A percentile compares a stretch with the other conserved stretches of the same genome.
Conservation (phyloP, 2,329 filamentous ascomycete genomes). For the Ustilaginoidea virens region DNA sequence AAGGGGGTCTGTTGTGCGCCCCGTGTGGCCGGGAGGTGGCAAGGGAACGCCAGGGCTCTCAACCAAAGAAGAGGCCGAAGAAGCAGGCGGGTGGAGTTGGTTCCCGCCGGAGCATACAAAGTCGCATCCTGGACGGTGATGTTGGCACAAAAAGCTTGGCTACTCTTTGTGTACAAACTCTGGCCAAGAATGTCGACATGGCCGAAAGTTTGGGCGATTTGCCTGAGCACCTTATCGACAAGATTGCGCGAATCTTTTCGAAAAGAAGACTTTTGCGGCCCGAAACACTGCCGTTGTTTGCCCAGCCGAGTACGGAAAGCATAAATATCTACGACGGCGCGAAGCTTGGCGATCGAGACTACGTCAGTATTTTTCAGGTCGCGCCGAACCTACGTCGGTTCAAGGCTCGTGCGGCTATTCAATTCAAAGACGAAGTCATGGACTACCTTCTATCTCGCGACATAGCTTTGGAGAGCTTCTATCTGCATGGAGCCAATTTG, state of each 20-base stretch:
- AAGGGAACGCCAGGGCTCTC: slow-evolving; percentile 37
- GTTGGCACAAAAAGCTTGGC: slow-evolving; percentile 55
- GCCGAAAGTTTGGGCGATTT: slow-evolving; percentile 48
- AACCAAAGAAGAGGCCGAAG: slow-evolving; percentile 28
- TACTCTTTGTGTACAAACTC: slow-evolving; percentile 44
- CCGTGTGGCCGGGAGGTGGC: slow-evolving; percentile 64
- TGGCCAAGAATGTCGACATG: slow-evolving; percentile 46
- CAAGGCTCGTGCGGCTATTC: slow-evolving; percentile 71
- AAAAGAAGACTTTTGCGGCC: slow-evolving; percentile 42
- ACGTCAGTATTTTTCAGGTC: slow-evolving; percentile 63
- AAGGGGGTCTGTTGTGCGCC: slow-evolving; percentile 74
- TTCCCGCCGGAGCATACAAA: slow-evolving; percentile 62
- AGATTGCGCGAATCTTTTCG: slow-evolving; percentile 42
- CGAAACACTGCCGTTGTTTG: slow-evolving; percentile 40
- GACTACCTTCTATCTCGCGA: slow-evolving; percentile 65
- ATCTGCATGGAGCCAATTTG: slow-evolving; percentile 73
- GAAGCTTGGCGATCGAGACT: slow-evolving; percentile 61
- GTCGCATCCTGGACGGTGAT: slow-evolving; percentile 66
- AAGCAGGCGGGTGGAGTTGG: slow-evolving; percentile 36
- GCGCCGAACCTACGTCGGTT: slow-evolving; percentile 54
- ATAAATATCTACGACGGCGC: slow-evolving; percentile 42
- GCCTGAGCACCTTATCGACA: slow-evolving; percentile 38
- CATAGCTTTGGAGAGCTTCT: slow-evolving; percentile 53
- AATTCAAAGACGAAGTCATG: slow-evolving; percentile 76
- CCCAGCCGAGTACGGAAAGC: slow-evolving; percentile 32